A percentile compares a stretch with the other conserved stretches of the same genome.
phyloP scores from a whole-genome alignment of 768 basidiomycete genomes.

The Tubosaeta brunneosetosa region DNA sequence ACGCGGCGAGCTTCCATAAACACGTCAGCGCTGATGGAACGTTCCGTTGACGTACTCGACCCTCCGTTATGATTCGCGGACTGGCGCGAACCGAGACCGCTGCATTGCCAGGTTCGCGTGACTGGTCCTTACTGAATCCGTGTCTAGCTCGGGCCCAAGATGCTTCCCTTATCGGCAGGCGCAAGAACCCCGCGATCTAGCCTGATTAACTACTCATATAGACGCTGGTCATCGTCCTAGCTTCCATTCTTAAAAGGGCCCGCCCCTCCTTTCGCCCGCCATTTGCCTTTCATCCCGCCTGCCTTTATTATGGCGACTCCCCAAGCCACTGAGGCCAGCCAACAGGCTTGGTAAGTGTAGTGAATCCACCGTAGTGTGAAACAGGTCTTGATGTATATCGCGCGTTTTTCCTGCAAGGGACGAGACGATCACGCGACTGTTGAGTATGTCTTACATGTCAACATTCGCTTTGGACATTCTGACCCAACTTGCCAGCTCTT shows the following conservation, averaged over 20 bases:
- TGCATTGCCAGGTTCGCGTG: slow-evolving; percentile 25
- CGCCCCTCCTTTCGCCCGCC: slow-evolving; percentile 18
- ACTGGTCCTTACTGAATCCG: slow-evolving; percentile 21
- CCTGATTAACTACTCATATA: slow-evolving; percentile 49
- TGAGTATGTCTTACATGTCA: slow-evolving; percentile 40
- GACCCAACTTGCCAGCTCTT: slow-evolving; percentile 42
- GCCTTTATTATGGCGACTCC: slow-evolving; percentile 49
- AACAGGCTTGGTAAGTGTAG: slow-evolving; percentile 58
- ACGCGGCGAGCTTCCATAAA: slow-evolving; percentile 22
- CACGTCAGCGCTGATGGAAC: slow-evolving; percentile 32
- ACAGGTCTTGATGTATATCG: slow-evolving; percentile 16
- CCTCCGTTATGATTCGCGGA: slow-evolving; percentile 25
- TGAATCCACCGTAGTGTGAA: slow-evolving; percentile 5
- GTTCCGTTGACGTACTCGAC: slow-evolving; percentile 31
- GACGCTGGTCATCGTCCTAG: slow-evolving; percentile 23
- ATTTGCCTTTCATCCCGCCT: slow-evolving; percentile 31
- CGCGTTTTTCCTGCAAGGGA: slow-evolving; percentile 46
- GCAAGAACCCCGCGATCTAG: slow-evolving; percentile 53
- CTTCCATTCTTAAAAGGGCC: slow-evolving; percentile 37
- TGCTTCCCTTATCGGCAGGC: slow-evolving; percentile 34
- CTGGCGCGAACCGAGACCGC: slow-evolving; percentile 19
- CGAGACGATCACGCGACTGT: slow-evolving; percentile 56
- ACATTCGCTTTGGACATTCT: slow-evolving; percentile 5
- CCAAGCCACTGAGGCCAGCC: slow-evolving; percentile 54
- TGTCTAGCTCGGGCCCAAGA: slow-evolving; percentile 15